Percentiles rank a stretch among this genome's conserved stretches.
phyloP scores from a whole-genome alignment of 1,284 basidiomycete species.

The Golubevia pallescens region DNA sequence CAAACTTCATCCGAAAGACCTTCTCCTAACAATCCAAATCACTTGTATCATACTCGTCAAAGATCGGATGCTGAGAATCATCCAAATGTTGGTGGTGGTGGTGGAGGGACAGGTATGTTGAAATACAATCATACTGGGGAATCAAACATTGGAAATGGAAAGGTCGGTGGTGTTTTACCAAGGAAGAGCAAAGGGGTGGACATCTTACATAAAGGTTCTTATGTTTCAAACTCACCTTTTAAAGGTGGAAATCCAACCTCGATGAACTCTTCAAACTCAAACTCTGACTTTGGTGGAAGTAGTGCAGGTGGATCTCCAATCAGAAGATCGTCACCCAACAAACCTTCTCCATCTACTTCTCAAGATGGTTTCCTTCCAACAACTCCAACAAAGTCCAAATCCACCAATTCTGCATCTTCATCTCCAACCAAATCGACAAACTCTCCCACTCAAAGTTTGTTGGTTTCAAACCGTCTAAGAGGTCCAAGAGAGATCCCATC shows the following conservation, averaged over 20 bases:
- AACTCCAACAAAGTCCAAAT: no score
- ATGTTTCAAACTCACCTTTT: slow-evolving; percentile 46
- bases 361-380: no score
- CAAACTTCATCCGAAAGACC: slow-evolving; percentile 6
- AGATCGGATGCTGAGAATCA: slow-evolving; percentile 8
- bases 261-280: no score
- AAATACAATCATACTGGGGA: neutral
- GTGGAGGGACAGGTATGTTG: neutral
- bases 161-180: slow-evolving; percentile 9
- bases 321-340: no score
- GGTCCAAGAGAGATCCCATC: slow-evolving; percentile 69
- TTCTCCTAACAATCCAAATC: slow-evolving; percentile 17
- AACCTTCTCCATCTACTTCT: no score
- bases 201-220: slow-evolving; percentile 28
- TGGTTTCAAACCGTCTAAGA: slow-evolving; percentile 79
- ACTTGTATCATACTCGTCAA: slow-evolving; percentile 22
- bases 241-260: neutral
- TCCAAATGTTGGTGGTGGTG: slow-evolving; percentile 12
- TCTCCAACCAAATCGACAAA: no score
- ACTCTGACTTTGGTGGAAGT: no score
- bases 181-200: slow-evolving; percentile 35
- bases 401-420: no score
- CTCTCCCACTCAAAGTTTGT: slow-evolving; percentile 71
- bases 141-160: slow-evolving; percentile 1
- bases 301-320: no score